Base-by-base conservation (phyloP, 2,329 filamentous ascomycete species). In the Trichoderma gracile region DNA sequence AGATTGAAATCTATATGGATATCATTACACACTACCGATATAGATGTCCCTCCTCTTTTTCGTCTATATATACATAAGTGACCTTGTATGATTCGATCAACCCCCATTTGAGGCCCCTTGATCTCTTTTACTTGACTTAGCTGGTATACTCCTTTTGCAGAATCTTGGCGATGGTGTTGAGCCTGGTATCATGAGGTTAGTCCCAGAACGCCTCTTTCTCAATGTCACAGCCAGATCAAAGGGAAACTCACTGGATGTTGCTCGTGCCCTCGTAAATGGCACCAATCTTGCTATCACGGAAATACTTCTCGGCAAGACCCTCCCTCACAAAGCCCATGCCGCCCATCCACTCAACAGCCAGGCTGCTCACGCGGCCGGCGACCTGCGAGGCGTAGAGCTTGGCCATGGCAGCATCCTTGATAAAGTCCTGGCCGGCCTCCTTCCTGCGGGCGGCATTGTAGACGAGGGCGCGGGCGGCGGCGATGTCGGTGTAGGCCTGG, bases 321-420 rank as follows among this genome's bases (percentile, higher is more conserved):
- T 99, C 95, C 50, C 95, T 84, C 17, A 99, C 95, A 72, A 99
- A 99, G 52, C 95, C 95, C 95, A 99, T 98, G 67, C 95, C 95
- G 54, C 95, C 95, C 94, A 98, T 98, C 95, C 95, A 99, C 80
- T 99, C 95, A 30, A 99, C 87, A 0, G 94, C 95, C 55, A 90
- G 84, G 7, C 93, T 88, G 63, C 89, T 90, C 21, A 99, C 94
- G 62, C 87, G 88, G 21, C 91, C 91, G 0, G 95, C 95, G 38
- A 99, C 92, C 79, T 99, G 95, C 5, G 91, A 95, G 2, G 95
- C 88, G 76, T 91, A 97, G 63, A 99, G 84, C 83, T 99, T 99
- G 61, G 95, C 95, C 95, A 99, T 99, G 71, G 95, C 95, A 10
- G 95, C 95, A 73, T 99, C 95, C 76, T 86, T 86, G 72, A 98